Evolutionary conservation across 2,329 filamentous ascomycete genomes (phyloP), one percentile per base, ranked within the genome.

Genomic region (Neopestalotiopsis sp.): DNA sequence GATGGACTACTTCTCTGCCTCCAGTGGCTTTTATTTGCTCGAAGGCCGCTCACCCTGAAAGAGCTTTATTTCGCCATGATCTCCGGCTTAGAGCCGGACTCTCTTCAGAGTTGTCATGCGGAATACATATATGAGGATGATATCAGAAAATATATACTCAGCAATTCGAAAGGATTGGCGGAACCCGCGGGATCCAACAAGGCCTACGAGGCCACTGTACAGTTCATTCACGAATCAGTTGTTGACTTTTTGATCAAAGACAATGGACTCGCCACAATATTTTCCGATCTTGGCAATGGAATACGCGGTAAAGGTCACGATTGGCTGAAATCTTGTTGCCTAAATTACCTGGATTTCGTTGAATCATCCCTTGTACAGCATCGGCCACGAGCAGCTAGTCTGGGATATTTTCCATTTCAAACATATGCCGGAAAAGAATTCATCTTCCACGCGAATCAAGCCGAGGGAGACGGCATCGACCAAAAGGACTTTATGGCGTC

Each of bases 141-240:
- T 56, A 56, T 56, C 4, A 4, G 49, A 56, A 56, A 24, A 24
- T 56, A 56, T 56, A 56, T 56, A 4, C 49, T 56, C 4, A 56
- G 14, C 49, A 56, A 56, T 12, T 56, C 49, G 12, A 56, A 56
- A 13, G 49, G 49, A 4, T 24, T 56, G 20, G 49, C 49, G 4
- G 49, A 56, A 56, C 14, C 49, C 5, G 14, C 49, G 14, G 14
- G 14, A 24, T 56, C 49, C 14, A 56, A 56, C 4, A 56, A 56
- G n/a, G 5, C 49, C 49, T 5, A 82, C 71, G 0, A n/a, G n/a
- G n/a, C n/a, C n/a, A n/a, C n/a, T n/a, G 83, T 88, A 0, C 86
- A 88, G 69, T 89, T 88, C 73, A 87, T 88, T 4, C 85, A 88
- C 57, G 83, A 87, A 71, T 86, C 85, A 0, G 83, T 87, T 0